phyloP scores from a whole-genome alignment of 768 basidiomycete genomes.

The Trametes cubensis region DNA sequence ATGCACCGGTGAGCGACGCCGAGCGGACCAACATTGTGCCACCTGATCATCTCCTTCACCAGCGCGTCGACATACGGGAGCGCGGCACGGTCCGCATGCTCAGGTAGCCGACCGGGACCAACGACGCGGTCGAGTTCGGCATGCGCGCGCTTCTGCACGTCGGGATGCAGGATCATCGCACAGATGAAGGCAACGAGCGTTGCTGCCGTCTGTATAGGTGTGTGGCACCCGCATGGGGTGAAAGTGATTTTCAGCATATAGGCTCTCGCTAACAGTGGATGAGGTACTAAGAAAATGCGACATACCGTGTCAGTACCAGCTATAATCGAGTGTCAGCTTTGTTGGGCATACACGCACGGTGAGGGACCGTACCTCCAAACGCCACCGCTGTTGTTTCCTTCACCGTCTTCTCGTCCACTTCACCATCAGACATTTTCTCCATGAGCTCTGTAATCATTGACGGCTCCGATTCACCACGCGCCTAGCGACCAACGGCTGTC shows the following conservation, averaged over 20 bases:
- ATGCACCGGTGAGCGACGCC: slow-evolving; percentile 36
- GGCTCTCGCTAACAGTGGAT: no score
- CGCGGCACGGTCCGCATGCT: slow-evolving; percentile 17
- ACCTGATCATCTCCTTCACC: slow-evolving; percentile 22
- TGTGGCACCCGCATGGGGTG: no score
- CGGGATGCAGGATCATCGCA: slow-evolving; percentile 14
- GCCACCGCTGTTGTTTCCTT: slow-evolving; percentile 16
- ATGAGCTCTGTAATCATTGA: slow-evolving; percentile 4
- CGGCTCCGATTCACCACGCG: not conserved
- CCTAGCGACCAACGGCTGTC: slow-evolving; percentile 58
- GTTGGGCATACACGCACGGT: no score
- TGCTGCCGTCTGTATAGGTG: not conserved
- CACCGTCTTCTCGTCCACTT: not conserved
- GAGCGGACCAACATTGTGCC: slow-evolving; percentile 15
- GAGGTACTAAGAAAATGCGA: not conserved
- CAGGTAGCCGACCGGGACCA: slow-evolving; percentile 19
- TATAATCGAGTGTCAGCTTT: not conserved
- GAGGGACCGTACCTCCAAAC: not conserved
- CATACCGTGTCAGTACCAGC: slow-evolving; percentile 6
- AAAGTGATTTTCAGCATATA: slow-evolving; percentile 28
- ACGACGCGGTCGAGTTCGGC: slow-evolving; percentile 24
- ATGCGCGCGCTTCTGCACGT: slow-evolving; percentile 15
- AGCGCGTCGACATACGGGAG: slow-evolving; percentile 23
- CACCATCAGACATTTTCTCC: not conserved
- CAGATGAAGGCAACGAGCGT: slow-evolving; percentile 12